Conservation (phyloP, 2,329 filamentous ascomycete genomes). For the Phaeoacremonium minimum region DNA sequence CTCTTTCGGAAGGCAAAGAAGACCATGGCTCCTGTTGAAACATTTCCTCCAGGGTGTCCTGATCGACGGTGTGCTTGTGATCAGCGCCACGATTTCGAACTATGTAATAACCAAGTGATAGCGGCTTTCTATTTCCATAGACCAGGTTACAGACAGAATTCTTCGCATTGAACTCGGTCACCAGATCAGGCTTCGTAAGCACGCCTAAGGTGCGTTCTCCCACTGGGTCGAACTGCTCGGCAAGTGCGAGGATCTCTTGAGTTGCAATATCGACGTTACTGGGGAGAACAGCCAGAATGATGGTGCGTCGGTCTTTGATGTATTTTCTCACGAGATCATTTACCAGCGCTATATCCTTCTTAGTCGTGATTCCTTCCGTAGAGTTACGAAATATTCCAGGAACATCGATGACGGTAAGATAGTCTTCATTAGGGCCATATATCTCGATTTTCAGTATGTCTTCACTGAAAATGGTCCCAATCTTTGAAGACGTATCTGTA, state of each 20-base stretch:
- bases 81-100: neutral
- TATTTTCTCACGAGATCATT: conserved; percentile 6
- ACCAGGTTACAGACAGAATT: neutral
- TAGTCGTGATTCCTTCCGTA: conserved; percentile 9
- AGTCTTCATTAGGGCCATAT: conserved; percentile 12
- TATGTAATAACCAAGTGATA: neutral
- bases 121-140: neutral
- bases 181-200: conserved; percentile 41
- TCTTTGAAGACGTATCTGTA: neutral
- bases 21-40: conserved; percentile 12
- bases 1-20: conserved; percentile 11
- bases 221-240: conserved; percentile 25
- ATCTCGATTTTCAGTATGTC: conserved; percentile 14
- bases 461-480: conserved; percentile 10
- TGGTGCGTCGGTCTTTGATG: conserved; percentile 4
- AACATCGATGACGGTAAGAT: conserved; percentile 15
- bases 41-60: conserved; percentile 4
- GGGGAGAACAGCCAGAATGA: conserved; percentile 35
- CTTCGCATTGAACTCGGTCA: conserved; percentile 10
- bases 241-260: conserved; percentile 37
- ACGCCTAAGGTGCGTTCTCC: conserved; percentile 36
- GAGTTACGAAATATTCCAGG: conserved; percentile 12
- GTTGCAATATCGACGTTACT: conserved; percentile 38
- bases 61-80: neutral
- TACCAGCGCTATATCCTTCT: conserved; percentile 8